Base-by-base conservation (phyloP, 495 filamentous ascomycete species). In the Neurospora africana region DNA sequence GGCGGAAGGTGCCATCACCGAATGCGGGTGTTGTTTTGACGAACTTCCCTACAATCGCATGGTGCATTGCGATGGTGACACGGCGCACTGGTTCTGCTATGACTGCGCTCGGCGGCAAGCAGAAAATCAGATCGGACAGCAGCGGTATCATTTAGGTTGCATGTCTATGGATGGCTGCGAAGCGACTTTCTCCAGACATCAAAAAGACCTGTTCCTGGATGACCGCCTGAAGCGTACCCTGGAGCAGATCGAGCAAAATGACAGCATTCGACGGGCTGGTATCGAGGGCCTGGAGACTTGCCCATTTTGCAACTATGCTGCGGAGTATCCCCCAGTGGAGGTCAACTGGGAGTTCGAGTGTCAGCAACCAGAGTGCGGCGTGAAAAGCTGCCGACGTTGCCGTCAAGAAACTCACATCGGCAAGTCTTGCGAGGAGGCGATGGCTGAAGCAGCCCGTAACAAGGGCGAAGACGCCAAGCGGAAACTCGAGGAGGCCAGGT, bases 281-380 rank as follows among this genome's bases (percentile, higher is more conserved):
- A 85, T 93, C 67, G 87, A 91, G 37, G 86, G 87, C 53, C 86
- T 93, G 47, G 89, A 84, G 70, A 86, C 81, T 8, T 97, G 93
- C 74, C 93, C 93, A 2, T 95, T 94, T 78, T 97, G 93, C 79
- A 88, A 91, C 35, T 96, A 88, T 81, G 92, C 91, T 44, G 92
- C 88, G 13, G 89, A 92, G 35, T 91, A 87, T 73, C 81, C 81
- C 3, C 90, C 93, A 0, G 79, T 89, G 11, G 88, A 91, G n/a
- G 82, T 86, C 13, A 87, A 95, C 80, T 89, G 85, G 70, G 91
- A 94, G 75, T 96, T 97, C 70, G 82, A 84, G 6, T 97, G 93
- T 78, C 79, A 85, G 19, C 90, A 89, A 69, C 84, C 87, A 0
- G 84, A 86, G 6, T 97, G 93, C 75, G 83, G 84, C 72, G 83